These are phyloP conservation scores for Chrysanthemum lavandulifolium DNA, from an alignment of 129 eudicot species.

Conservation along the genomic window DNA sequence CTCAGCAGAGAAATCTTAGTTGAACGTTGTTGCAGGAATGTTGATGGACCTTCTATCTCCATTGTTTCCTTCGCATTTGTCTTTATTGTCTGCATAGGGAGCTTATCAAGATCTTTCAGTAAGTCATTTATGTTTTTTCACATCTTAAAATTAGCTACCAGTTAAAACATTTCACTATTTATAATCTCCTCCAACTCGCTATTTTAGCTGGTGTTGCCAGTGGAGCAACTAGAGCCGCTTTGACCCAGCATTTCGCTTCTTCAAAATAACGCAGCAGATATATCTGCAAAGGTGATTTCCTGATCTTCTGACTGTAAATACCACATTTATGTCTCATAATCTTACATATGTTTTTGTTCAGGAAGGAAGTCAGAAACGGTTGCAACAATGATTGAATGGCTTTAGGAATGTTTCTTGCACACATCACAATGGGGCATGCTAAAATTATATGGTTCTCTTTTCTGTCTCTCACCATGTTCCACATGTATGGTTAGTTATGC, in stretches of 20 bases:
- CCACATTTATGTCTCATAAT: background rate
- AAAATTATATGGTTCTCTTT: constrained; percentile 83
- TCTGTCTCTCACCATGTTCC: constrained; percentile 86
- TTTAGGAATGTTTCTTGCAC: constrained; percentile 95
- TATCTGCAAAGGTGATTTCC: constrained; percentile 84
- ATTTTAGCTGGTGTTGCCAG: constrained; percentile 97
- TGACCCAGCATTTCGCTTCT: constrained; percentile 99
- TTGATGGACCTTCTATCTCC: constrained; percentile 99
- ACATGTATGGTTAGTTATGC: constrained; percentile 94
- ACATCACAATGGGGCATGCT: constrained; percentile 70
- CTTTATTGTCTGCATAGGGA: constrained; percentile 87
- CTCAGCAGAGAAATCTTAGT: constrained; percentile 15
- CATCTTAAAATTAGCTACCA: background rate
- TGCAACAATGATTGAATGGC: constrained; percentile 99
- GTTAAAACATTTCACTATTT: constrained; percentile 3
- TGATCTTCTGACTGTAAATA: background rate
- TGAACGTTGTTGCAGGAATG: constrained; percentile 69
- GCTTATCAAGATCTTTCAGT: constrained; percentile 99
- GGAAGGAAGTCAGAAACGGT: constrained; percentile 99
- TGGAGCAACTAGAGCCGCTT: constrained; percentile 99
- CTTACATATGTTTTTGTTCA: constrained; percentile 17
- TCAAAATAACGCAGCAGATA: constrained; percentile 97
- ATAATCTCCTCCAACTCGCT: constrained; percentile 26
- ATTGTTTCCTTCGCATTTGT: constrained; percentile 87
- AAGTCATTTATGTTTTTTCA: constrained; percentile 40